Conservation (phyloP, 1,139 yeast genomes). For the Candida smagusa region DNA sequence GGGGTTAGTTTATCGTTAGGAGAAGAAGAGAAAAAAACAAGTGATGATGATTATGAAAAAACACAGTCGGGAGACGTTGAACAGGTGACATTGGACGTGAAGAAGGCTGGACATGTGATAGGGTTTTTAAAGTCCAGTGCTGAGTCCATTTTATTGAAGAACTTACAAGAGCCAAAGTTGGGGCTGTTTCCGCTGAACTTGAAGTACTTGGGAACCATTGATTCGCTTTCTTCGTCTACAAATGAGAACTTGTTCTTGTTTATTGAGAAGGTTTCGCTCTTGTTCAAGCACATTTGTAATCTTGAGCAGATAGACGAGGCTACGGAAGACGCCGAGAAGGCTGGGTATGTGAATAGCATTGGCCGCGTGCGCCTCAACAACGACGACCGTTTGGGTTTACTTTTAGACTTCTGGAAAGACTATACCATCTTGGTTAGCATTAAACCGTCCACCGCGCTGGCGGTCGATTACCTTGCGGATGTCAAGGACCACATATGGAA, state of each 20-base stretch:
- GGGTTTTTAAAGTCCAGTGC: constrained; percentile 14
- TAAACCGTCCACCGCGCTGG: constrained; percentile 6
- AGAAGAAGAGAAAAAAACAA: constrained; percentile 10
- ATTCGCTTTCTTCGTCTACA: constrained; percentile 27
- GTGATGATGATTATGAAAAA: constrained; percentile 2
- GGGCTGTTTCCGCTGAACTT: constrained; percentile 36
- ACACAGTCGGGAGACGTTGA: constrained; percentile 4
- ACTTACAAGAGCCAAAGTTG: constrained; percentile 22
- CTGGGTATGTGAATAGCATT: constrained; percentile 23
- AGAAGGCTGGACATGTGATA: constrained; percentile 3
- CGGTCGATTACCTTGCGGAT: constrained; percentile 19
- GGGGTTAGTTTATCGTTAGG: constrained; percentile 39
- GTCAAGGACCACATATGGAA: constrained; percentile 21
- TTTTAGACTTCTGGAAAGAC: constrained; percentile 33
- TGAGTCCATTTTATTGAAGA: constrained; percentile 28
- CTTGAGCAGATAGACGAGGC: constrained; percentile 14
- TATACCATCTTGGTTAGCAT: constrained; percentile 16
- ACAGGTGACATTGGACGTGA: constrained; percentile 4
- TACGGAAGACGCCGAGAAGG: constrained; percentile 18
- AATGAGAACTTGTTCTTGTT: constrained; percentile 32
- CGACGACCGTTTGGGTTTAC: constrained; percentile 29
- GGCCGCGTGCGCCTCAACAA: constrained; percentile 33
- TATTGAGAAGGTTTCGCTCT: constrained; percentile 29
- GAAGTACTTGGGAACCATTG: constrained; percentile 36
- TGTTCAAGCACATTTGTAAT: constrained; percentile 24